Base-by-base conservation (phyloP, 2,329 filamentous ascomycete species). In the Mariannaea sp. region DNA sequence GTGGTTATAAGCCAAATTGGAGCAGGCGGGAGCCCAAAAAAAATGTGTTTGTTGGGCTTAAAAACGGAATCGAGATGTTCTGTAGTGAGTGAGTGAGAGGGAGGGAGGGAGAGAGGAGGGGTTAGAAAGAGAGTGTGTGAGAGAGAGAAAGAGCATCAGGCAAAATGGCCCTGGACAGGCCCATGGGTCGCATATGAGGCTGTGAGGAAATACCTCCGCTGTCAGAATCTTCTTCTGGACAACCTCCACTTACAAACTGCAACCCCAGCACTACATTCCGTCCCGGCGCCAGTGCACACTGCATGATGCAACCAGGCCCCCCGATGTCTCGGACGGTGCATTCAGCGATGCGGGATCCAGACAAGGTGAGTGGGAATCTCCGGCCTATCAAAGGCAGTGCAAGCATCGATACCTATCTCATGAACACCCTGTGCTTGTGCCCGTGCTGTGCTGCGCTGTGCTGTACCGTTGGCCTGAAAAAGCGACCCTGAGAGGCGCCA, bases 1-100 rank as follows among this genome's bases (percentile, higher is more conserved):
- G 50, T 42, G 42, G 29, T 53, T 53, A 48, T 48, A 43, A 43
- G 30, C 35, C 33, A 24, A 13, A n/a, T 16, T 39, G 27, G 17
- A 33, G 26, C 16, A 27, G 24, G 22, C 29, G 39, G 30, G 24
- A 43, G 26, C 16, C 48, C 33, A 20, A 19, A 20, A 32, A n/a
- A 10, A 33, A 7, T 33, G 30, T n/a, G 14, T 33, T 33, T 33
- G 10, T 5, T 33, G 6, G 32, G 16, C 8, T 24, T 24, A 16
- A 17, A 8, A 17, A 36, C 17, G 17, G 5, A 36, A 16, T n/a
- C 7, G 33, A 16, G n/a, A n/a, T n/a, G n/a, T n/a, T n/a, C n/a
- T n/a, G n/a, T n/a, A n/a, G n/a, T n/a, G n/a, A n/a, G n/a, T 36
- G 16, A 16, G 10, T 24, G 22, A 24, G 22, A 24, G 8, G 9